Base-by-base conservation (phyloP, 1,284 basidiomycete genomes). In the Sphaerobolus stellatus region DNA sequence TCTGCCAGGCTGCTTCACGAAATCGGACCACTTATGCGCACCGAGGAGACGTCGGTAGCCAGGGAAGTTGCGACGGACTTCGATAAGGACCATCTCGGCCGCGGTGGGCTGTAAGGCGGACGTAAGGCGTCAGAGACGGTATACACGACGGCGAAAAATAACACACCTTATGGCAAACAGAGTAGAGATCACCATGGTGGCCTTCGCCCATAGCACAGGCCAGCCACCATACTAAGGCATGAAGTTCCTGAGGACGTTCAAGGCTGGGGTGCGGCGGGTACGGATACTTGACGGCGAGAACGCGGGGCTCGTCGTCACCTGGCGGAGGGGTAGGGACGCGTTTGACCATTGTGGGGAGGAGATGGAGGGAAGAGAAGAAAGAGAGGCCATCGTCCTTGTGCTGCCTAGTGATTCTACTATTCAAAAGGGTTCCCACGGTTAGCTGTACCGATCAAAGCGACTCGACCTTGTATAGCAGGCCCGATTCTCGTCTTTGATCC, bases 1-100 rank as follows among this genome's bases (percentile, higher is more conserved):
- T 0, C 61, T 50, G 2, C 58, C 64, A 0, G 85, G 80, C 0
- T 68, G 68, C 30, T 61, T 65, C 18, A 87, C 67, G 50, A 88
- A 75, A 38, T 81, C 74, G 14, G 61, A 57, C 86, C 87, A 89
- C 28, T 73, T 71, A 61, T 90, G 87, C 60, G 79, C 79, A 36
- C 87, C 87, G 8, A 89, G 73, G 3, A 90, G 63, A 13, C 36
- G 28, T 6, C 62, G 64, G 48, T 77, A 74, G 36, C 74, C 52
- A 1, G 62, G 49, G 46, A 67, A 74, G 1, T 64, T 59, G 7
- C 77, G 75, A 24, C 69, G 68, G 50, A 88, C 67, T 56, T 88
- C 84, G 44, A 88, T 72, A 30, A 89, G 72, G 31, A 88, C 77
- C 73, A 82, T 84, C 38, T 78, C 82, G n/a, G 79, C 76, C 1